phyloP scores from a whole-genome alignment of 2,329 filamentous ascomycete species.

The Blastomyces parvus region DNA sequence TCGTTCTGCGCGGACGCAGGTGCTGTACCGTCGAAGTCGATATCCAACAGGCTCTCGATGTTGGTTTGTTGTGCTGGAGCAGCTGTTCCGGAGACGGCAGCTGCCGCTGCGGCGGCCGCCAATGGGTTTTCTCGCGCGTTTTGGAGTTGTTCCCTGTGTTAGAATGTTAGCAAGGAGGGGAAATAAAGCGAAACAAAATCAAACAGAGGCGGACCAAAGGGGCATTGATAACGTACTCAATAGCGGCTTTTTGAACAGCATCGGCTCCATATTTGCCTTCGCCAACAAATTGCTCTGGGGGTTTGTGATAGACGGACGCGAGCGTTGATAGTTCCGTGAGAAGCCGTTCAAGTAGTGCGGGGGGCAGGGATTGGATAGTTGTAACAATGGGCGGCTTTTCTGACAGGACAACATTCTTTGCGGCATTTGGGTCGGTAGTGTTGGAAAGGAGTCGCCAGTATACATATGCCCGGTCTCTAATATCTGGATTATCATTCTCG shows the following conservation, averaged over 20 bases:
- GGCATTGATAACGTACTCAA: constrained; percentile 51
- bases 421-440: constrained; percentile 71
- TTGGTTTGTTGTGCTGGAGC: constrained; percentile 56
- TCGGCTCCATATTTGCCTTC: constrained; percentile 90
- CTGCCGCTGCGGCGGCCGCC: constrained; percentile 67
- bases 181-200: not conserved
- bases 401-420: constrained; percentile 87
- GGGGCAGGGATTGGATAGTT: constrained; percentile 82
- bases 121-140: constrained; percentile 91
- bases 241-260: constrained; percentile 86
- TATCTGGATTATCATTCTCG: constrained; percentile 95
- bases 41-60: constrained; percentile 88
- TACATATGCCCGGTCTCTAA: constrained; percentile 91
- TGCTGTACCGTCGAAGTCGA: constrained; percentile 87
- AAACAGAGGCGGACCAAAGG: not conserved
- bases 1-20: constrained; percentile 73
- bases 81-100: constrained; percentile 49
- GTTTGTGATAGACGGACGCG: constrained; percentile 96
- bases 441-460: constrained; percentile 91
- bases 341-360: constrained; percentile 77
- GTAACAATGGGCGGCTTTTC: constrained; percentile 90
- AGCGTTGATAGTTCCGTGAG: constrained; percentile 85
- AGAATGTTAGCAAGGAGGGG: constrained; percentile 17
- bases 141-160: constrained; percentile 65
- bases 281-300: constrained; percentile 93